A percentile compares a stretch with the other conserved stretches of the same genome.
Evolutionary conservation across 176 grass and related monocot genomes (phyloP).

Genomic region (Carex pumila): DNA sequence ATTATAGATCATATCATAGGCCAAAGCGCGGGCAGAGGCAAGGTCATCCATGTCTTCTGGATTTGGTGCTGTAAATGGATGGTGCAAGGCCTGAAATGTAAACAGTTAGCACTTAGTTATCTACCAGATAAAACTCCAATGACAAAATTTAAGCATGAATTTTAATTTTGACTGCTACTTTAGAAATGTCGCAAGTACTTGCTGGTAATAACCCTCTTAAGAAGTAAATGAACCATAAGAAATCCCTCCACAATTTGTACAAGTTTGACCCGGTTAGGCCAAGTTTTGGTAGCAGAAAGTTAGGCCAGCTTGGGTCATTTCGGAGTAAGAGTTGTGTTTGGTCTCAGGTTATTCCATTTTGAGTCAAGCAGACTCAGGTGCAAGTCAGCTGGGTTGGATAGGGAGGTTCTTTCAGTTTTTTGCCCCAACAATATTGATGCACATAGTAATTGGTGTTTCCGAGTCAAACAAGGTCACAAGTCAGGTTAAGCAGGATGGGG

Average conservation of each 20-base stretch:
- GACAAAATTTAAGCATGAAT: not conserved
- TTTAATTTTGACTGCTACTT: not conserved
- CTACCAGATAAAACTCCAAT: not conserved
- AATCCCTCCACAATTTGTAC: not conserved
- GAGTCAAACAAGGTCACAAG: not conserved
- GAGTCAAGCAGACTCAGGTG: not conserved
- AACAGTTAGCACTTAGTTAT: not conserved
- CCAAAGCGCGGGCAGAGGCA: constrained; percentile 71
- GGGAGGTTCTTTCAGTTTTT: not conserved
- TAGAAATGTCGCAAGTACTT: not conserved
- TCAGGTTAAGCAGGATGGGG: not conserved
- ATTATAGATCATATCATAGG: constrained; percentile 97
- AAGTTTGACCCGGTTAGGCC: not conserved
- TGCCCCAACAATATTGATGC: not conserved
- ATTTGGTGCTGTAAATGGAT: constrained; percentile 98
- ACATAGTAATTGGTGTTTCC: not conserved
- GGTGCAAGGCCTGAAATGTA: constrained; percentile 64
- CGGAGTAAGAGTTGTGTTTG: not conserved
- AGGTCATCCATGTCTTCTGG: constrained; percentile 87
- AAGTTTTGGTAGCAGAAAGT: not conserved
- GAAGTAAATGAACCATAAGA: not conserved
- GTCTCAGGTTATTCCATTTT: not conserved
- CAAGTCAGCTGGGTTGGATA: not conserved
- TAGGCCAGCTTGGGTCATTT: not conserved
- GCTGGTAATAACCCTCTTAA: not conserved